These are phyloP conservation scores for Allium sativum DNA, from an alignment of 106 monocot genomes.

Conservation along the genomic window DNA sequence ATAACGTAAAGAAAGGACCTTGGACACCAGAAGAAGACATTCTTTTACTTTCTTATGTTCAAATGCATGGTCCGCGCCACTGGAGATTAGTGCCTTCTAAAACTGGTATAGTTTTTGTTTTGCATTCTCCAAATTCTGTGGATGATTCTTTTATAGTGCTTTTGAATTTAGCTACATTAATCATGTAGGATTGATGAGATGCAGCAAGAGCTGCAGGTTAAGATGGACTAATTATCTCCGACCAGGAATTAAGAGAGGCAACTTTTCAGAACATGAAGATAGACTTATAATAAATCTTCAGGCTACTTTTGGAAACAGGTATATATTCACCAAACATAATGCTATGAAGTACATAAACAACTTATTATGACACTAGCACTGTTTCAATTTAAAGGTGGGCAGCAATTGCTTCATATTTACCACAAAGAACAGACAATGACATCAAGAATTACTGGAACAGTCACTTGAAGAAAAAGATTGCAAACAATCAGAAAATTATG, in stretches of 20 bases:
- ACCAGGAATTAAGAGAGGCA: constrained; percentile 45
- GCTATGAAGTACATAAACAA: background rate
- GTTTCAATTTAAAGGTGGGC: constrained; percentile 29
- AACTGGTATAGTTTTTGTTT: background rate
- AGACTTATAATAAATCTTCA: constrained; percentile 29
- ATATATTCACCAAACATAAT: background rate
- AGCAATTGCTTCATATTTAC: constrained; percentile 51
- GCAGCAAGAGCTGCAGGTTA: constrained; percentile 41
- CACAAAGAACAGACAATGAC: constrained; percentile 51
- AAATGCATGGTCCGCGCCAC: background rate
- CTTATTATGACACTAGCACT: background rate
- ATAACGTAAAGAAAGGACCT: background rate
- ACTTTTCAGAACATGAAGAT: constrained; percentile 33
- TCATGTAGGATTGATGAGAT: constrained; percentile 30
- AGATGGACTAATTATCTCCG: constrained; percentile 42
- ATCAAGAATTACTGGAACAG: constrained; percentile 67
- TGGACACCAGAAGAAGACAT: constrained; percentile 1
- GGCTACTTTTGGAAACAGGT: constrained; percentile 30
- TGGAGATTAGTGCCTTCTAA: background rate
- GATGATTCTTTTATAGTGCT: background rate
- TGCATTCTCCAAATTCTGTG: background rate
- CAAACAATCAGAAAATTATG: constrained; percentile 9
- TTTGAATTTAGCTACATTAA: background rate
- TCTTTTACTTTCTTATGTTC: background rate
- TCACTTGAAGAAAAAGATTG: constrained; percentile 51